Evolutionary conservation across 441 rosid species (phyloP).

Genomic region (Macaranga tanarius): DNA sequence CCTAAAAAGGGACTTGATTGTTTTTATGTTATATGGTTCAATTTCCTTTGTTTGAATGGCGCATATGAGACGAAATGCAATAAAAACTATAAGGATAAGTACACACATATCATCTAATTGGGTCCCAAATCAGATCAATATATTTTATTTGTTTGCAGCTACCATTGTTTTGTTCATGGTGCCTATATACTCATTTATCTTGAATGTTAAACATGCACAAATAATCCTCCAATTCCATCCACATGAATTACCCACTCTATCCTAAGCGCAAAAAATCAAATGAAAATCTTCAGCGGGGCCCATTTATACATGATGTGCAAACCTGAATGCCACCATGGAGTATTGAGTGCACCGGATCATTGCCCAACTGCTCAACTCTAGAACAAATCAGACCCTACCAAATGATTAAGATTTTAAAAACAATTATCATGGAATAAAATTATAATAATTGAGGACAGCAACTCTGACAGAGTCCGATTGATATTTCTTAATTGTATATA

Average conservation of each 20-base stretch:
- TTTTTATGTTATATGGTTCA: constrained; percentile 1
- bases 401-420: constrained; percentile 25
- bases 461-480: constrained; percentile 32
- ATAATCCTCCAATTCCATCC: constrained; percentile 26
- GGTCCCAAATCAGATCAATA: neutral
- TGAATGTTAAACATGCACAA: neutral
- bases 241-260: constrained; percentile 37
- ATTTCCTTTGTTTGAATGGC: constrained; percentile 8
- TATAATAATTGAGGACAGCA: constrained; percentile 22
- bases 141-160: neutral
- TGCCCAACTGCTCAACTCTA: constrained; percentile 12
- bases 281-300: neutral
- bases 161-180: neutral
- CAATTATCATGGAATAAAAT: constrained; percentile 19
- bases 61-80: no score
- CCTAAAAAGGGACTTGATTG: neutral
- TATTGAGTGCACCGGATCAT: neutral
- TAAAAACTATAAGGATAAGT: no score
- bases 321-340: no score
- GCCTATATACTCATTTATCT: neutral
- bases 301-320: neutral
- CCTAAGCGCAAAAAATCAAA: neutral
- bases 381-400: constrained; percentile 27
- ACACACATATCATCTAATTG: neutral
- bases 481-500: neutral